phyloP scores from a whole-genome alignment of 257 asterid genomes.

The Fraxinus excelsior region DNA sequence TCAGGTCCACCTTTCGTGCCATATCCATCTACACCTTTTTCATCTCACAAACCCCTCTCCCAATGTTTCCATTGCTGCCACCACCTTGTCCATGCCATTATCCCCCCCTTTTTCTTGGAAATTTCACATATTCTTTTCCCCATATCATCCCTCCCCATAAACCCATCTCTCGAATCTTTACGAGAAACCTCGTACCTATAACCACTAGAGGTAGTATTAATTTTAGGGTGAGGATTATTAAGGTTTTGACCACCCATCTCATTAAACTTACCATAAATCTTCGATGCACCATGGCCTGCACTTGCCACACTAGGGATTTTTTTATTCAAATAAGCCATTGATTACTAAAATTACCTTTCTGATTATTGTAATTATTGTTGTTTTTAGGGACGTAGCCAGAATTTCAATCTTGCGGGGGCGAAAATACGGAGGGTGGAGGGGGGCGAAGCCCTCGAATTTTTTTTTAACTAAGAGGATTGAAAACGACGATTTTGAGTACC shows the following conservation, averaged over 20 bases:
- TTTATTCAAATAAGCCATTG: too few species aligned
- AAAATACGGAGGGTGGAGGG: too few species aligned
- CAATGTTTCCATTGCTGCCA: slow-evolving; percentile 58
- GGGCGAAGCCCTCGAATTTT: too few species aligned
- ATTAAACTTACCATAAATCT: slow-evolving; percentile 42
- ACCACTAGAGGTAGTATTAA: slow-evolving; percentile 27
- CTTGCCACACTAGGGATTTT: too few species aligned
- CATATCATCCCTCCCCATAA: slow-evolving; percentile 35
- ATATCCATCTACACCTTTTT: slow-evolving; percentile 96
- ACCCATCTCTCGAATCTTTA: slow-evolving; percentile 45
- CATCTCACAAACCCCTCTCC: slow-evolving; percentile 85
- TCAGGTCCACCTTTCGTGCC: slow-evolving; percentile 75
- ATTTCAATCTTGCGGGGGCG: too few species aligned
- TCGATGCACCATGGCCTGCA: too few species aligned
- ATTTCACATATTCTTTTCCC: slow-evolving; percentile 45
- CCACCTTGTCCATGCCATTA: slow-evolving; percentile 53
- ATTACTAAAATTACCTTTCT: too few species aligned
- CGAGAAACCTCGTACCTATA: slow-evolving; percentile 39
- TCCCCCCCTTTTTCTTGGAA: slow-evolving; percentile 28
- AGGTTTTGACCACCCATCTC: slow-evolving; percentile 44
- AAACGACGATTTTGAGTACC: too few species aligned
- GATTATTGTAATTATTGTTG: too few species aligned
- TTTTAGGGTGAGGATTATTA: slow-evolving; percentile 41
- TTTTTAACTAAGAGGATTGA: too few species aligned
- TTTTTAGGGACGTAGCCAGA: too few species aligned